Evolutionary conservation across 2,329 filamentous ascomycete genomes (phyloP).

Genomic region (Apiospora phragmitis): DNA sequence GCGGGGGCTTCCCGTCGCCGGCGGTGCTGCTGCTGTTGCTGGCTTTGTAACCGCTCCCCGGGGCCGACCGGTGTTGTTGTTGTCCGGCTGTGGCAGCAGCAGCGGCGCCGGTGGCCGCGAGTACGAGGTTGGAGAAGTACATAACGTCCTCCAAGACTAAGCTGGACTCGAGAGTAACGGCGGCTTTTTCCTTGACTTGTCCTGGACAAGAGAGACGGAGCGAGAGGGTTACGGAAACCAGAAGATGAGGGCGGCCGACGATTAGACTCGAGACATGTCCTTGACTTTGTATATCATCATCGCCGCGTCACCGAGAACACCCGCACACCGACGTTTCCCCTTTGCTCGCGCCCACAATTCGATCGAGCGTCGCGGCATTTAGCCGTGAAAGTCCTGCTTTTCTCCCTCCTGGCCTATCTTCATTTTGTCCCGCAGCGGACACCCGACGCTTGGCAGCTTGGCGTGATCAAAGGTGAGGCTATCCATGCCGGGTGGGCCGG

Average conservation of each 20-base stretch:
- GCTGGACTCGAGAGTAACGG: not conserved
- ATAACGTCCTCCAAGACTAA: not conserved
- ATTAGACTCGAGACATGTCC: not conserved
- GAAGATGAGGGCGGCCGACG: not conserved
- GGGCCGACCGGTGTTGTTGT: not conserved
- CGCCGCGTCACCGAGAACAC: not conserved
- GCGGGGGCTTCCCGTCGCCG: slow-evolving; percentile 13
- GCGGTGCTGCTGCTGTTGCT: not conserved
- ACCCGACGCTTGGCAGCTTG: not conserved
- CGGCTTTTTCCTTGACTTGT: not conserved
- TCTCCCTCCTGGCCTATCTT: not conserved
- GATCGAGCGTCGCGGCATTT: not conserved
- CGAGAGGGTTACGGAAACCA: not conserved
- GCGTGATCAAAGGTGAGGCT: not conserved
- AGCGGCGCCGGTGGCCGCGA: not conserved
- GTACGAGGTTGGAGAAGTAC: not conserved
- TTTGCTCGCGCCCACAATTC: not conserved
- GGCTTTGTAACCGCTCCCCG: not conserved
- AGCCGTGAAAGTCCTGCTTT: not conserved
- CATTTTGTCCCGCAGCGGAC: not conserved
- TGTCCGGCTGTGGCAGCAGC: not conserved
- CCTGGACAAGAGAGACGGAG: not conserved
- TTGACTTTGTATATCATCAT: slow-evolving; percentile 5
- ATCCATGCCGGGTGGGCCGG: slow-evolving; percentile 1
- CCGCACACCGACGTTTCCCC: not conserved